These are phyloP conservation scores for Zygosaccharomyces pseudobailii DNA, from an alignment of 1,139 yeast species.

Conservation along the genomic window DNA sequence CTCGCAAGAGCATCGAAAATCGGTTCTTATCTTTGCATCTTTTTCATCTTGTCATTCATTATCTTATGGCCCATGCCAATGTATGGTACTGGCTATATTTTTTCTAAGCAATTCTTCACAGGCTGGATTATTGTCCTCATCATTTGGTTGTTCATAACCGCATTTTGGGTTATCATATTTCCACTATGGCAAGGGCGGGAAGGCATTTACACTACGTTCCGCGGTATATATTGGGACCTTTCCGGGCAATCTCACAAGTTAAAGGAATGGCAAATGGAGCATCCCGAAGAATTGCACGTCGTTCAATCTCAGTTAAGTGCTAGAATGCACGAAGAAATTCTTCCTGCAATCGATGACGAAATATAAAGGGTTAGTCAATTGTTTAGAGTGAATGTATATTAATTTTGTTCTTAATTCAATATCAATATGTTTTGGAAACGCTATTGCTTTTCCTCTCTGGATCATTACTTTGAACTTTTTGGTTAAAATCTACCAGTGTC, in stretches of 20 bases:
- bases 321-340: conserved; percentile 12
- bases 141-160: conserved; percentile 62
- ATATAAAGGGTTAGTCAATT: background rate
- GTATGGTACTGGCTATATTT: conserved; percentile 71
- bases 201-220: conserved; percentile 54
- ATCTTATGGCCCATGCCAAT: conserved; percentile 86
- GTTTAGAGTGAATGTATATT: background rate
- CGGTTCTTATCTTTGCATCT: conserved; percentile 52
- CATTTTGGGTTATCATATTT: conserved; percentile 51
- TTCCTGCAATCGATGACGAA: conserved; percentile 1
- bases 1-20: conserved; percentile 49
- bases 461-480: too few relatives aligned
- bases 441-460: too few relatives aligned
- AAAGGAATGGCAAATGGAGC: conserved; percentile 62
- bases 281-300: conserved; percentile 68
- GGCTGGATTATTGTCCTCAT: conserved; percentile 79
- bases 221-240: conserved; percentile 82
- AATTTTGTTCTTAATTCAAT: background rate
- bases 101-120: conserved; percentile 66
- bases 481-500: too few relatives aligned
- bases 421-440: background rate
- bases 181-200: conserved; percentile 67
- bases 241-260: conserved; percentile 70
- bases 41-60: conserved; percentile 55
- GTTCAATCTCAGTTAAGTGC: conserved; percentile 54